Evolutionary conservation across 2,329 filamentous ascomycete genomes (phyloP).

Genomic region (Geosmithia flava): DNA sequence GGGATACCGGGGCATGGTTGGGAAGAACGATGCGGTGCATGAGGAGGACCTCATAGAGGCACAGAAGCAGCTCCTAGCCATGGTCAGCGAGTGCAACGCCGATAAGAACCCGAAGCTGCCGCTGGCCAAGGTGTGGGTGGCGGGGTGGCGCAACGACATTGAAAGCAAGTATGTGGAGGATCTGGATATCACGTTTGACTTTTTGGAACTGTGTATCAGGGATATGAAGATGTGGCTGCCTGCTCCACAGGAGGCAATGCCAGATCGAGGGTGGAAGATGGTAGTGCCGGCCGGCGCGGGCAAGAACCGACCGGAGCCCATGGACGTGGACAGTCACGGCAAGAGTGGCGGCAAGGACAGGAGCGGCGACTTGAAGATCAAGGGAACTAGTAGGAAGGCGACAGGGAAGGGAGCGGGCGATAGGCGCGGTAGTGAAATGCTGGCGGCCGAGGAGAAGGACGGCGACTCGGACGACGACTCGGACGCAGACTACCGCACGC

Average conservation of each 20-base stretch:
- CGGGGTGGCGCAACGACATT: conserved; percentile 13
- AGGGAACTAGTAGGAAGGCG: neutral
- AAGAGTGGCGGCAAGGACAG: neutral
- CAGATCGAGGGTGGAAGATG: conserved; percentile 22
- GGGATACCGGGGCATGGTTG: conserved; percentile 13
- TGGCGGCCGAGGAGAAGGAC: neutral
- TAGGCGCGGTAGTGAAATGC: neutral
- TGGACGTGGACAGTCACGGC: conserved; percentile 7
- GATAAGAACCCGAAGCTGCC: conserved; percentile 16
- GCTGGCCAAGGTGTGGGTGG: conserved; percentile 32
- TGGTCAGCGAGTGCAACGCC: conserved; percentile 16
- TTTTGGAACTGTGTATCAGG: conserved; percentile 17
- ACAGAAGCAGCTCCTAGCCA: conserved; percentile 30
- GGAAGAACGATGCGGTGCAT: conserved; percentile 5
- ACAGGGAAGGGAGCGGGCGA: neutral
- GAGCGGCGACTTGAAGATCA: too few species aligned
- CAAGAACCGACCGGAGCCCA: conserved; percentile 5
- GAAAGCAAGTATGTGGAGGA: conserved; percentile 14
- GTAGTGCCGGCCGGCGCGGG: conserved; percentile 9
- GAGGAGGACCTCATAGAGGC: conserved; percentile 27
- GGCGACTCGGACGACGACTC: conserved; percentile 9
- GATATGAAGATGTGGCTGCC: conserved; percentile 24
- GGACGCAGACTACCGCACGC: conserved; percentile 1
- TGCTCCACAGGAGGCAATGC: conserved; percentile 12
- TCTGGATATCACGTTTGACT: conserved; percentile 29